These are phyloP conservation scores for Helminthosporium solani DNA, from an alignment of 2,329 filamentous ascomycete genomes.

Conservation along the genomic window DNA sequence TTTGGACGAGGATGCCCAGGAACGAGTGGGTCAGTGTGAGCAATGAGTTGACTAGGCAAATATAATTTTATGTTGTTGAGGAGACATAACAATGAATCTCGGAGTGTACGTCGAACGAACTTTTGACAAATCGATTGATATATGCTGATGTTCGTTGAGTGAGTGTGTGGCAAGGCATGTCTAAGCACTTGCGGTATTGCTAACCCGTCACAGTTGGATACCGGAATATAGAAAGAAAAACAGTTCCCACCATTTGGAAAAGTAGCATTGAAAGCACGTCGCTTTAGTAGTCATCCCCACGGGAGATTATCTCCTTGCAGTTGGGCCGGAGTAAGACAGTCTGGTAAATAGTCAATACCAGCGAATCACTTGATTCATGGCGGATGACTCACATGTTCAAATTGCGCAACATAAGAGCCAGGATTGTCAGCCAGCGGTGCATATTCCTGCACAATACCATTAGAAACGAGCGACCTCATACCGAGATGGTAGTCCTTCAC, in stretches of 20 bases:
- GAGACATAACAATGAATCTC: no score
- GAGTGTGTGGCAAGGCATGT: background rate
- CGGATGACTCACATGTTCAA: conserved; percentile 74
- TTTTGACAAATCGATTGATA: background rate
- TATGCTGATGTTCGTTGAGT: background rate
- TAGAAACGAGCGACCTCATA: conserved; percentile 78
- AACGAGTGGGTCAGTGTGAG: conserved; percentile 16
- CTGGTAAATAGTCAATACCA: conserved; percentile 22
- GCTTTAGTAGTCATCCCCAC: conserved; percentile 76
- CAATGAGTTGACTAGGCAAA: no score
- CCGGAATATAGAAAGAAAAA: conserved; percentile 9
- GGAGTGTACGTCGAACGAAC: no score
- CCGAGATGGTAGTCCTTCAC: conserved; percentile 90
- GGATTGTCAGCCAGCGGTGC: conserved; percentile 85
- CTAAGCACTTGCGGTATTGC: background rate
- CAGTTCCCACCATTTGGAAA: conserved; percentile 3
- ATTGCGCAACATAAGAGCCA: conserved; percentile 91
- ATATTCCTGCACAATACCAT: conserved; percentile 83
- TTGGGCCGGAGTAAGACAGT: conserved; percentile 35
- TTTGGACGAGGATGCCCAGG: conserved; percentile 16
- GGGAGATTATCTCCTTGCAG: conserved; percentile 83
- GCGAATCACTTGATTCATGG: background rate
- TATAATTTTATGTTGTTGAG: no score
- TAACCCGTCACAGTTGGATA: conserved; percentile 21
- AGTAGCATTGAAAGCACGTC: no score